Evolutionary conservation across 306 rosid species (phyloP), one percentile per base, ranked within the genome.

Genomic region (Vigna radiata): DNA sequence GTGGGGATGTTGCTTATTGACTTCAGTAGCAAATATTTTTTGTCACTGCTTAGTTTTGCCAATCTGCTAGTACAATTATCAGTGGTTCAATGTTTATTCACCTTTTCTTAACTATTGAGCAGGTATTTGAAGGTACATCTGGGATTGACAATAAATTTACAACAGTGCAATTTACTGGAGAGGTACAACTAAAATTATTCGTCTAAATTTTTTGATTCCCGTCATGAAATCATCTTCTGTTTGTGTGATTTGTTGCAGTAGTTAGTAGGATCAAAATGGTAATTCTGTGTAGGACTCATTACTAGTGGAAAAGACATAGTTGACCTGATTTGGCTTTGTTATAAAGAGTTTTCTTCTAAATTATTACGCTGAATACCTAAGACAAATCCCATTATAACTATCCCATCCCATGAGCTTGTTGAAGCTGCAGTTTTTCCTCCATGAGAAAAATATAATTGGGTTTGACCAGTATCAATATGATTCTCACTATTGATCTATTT

Each of bases 111-210:
- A 39, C 53, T 56, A 54, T 77, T 74, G 52, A 48, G 31, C 87
- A 96, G 99, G 99, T 96, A 73, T 96, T 96, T 75, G 99, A 96
- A 86, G 99, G 99, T 80, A 96, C 99, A 49, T 96, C 99, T 81
- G 99, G 99, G 79, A 96, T 96, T 69, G 99, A 96, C 91, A 96
- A 96, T 77, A 96, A 96, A 73, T 96, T 86, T 73, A 96, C 99
- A 0, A 96, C 99, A 0, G 99, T 96, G 85, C 99, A 96, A 82
- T 96, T 96, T 85, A 96, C 99, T 4, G 99, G 99, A 83, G 99
- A 96, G 98, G 99, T 76, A 37, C 47, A 55, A 5, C 11, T 81
- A 12, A 13, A 69, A 55, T 27, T 21, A 64, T 13, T 0, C 10
- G 50, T 65, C 41, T 62, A 10, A 36, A 56, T 66, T 55, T 46